Evolutionary conservation across 441 rosid genomes (phyloP), one percentile per base, ranked within the genome.

Genomic region (Jatropha multifida): DNA sequence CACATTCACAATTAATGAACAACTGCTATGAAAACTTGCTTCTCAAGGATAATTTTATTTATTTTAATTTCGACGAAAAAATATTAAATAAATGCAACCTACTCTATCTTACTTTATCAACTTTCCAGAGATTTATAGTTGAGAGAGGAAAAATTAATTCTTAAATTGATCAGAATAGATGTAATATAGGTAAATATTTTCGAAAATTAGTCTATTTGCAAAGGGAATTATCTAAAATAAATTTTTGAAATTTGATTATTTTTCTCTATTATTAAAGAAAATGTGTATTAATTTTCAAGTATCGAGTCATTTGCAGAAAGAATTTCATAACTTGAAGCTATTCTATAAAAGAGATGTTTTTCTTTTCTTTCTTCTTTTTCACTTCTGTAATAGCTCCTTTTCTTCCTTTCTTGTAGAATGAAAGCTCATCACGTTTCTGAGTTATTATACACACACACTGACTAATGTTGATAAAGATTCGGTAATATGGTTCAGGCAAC

Each of bases 1-100:
- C 79, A 4, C 37, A 32, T 69, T 65, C 71, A 8, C 55, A 70
- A n/a, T 44, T 62, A 68, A 20, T 68, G 3, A 65, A 54, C 52
- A 26, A 40, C 79, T 15, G 26, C 66, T 27, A 40, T 26, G 23
- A 41, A 13, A 54, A 26, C 60, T 17, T 48, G 59, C 6, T 61
- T 60, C 61, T 9, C 48, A 26, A 49, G 37, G 27, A 42, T 12
- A 6, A 5, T 56, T 46, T 66, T 44, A 20, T 46, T 5, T 42
- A 3, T 42, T 32, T 32, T 32, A 32, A 32, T 32, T 32, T 32
- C 32, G 2, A 32, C 32, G 1, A 32, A 32, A 32, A 32, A 42
- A 42, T 6, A 6, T 44, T 6, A 5, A 44, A 4, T 44, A 5
- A 44, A 44, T 44, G 48, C 48, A 1, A 44, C 7, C 48, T 11